Evolutionary conservation across 2,329 filamentous ascomycete species (phyloP).

Genomic region (Diaporthe sp.): DNA sequence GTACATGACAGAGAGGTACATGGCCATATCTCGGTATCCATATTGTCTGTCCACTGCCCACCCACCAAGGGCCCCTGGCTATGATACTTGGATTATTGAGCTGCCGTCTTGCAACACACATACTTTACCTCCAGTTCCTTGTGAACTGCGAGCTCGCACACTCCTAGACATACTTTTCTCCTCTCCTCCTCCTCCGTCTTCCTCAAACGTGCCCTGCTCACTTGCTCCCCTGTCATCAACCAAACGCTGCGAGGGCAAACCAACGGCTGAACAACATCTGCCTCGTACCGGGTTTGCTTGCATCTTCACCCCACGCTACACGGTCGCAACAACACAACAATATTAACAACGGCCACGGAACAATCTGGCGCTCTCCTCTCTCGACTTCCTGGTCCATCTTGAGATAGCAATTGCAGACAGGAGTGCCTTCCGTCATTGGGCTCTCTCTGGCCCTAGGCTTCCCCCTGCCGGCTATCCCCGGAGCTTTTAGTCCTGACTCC

Average conservation of each 20-base stretch:
- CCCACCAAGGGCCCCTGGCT: neutral
- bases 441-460: neutral
- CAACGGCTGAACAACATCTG: neutral
- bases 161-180: neutral
- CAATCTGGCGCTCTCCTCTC: neutral
- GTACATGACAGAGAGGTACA: neutral
- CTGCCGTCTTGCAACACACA: neutral
- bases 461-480: neutral
- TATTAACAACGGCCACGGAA: neutral
- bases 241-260: neutral
- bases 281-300: neutral
- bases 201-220: neutral
- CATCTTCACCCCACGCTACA: neutral
- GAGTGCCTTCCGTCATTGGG: neutral
- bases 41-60: neutral
- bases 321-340: neutral
- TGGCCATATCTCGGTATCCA: conserved; percentile 11
- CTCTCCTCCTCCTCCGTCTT: neutral
- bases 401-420: neutral
- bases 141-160: neutral
- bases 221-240: neutral
- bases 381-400: neutral
- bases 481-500: conserved; percentile 14
- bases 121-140: neutral
- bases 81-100: neutral